Conservation (phyloP, 169 alveolate species). For the Plasmodium coatneyi region DNA sequence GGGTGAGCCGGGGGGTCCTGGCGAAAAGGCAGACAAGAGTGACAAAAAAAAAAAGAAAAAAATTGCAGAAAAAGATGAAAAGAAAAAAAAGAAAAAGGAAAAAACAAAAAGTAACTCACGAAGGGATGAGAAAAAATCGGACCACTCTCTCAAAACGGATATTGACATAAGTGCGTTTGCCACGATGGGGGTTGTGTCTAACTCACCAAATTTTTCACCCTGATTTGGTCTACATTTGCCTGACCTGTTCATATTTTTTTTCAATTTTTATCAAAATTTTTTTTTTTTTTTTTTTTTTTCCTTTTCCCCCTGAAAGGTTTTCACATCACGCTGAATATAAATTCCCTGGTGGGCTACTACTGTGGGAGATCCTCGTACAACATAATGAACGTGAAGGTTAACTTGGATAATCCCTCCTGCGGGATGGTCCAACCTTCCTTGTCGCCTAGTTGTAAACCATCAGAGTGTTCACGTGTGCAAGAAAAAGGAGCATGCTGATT, state of each 20-base stretch:
- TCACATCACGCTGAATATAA: slow-evolving; percentile 48
- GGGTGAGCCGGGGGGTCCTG: background rate
- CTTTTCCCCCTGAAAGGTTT: slow-evolving; percentile 1
- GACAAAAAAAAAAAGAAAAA: background rate
- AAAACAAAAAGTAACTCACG: slow-evolving; percentile 19
- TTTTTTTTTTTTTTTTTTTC: background rate
- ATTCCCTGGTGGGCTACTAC: slow-evolving; percentile 44
- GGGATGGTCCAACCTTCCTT: background rate
- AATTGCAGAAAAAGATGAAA: slow-evolving; percentile 3
- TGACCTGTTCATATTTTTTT: background rate
- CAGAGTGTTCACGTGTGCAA: background rate
- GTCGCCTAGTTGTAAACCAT: background rate
- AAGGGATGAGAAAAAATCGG: background rate
- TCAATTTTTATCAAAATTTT: background rate
- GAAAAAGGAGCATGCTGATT: background rate
- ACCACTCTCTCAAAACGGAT: slow-evolving; percentile 6
- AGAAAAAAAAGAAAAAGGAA: slow-evolving; percentile 41
- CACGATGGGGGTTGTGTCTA: background rate
- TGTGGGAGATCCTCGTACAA: slow-evolving; percentile 23
- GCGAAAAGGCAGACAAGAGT: background rate
- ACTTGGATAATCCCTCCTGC: background rate
- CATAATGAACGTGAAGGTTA: slow-evolving; percentile 51
- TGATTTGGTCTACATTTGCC: background rate
- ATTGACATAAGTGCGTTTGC: slow-evolving; percentile 33
- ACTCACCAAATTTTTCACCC: background rate